phyloP scores from a whole-genome alignment of 257 asterid genomes.

The Salvia rosmarinus region DNA sequence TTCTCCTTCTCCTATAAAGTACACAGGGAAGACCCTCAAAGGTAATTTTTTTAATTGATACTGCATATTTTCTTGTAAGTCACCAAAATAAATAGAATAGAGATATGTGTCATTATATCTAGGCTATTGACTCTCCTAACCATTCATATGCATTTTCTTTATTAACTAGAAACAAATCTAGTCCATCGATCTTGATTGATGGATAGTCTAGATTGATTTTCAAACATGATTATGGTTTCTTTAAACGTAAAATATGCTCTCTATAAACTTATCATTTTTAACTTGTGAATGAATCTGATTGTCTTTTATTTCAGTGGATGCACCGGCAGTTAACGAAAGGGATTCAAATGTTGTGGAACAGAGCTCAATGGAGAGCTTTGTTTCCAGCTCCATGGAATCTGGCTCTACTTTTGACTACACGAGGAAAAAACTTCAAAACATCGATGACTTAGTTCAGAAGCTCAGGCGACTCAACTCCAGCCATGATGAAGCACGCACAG shows the following conservation, averaged over 20 bases:
- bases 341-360: constrained; percentile 29
- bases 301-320: constrained; percentile 47
- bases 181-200: no score
- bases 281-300: background rate
- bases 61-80: background rate
- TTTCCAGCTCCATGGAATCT: constrained; percentile 35
- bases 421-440: constrained; percentile 67
- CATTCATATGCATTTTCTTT: background rate
- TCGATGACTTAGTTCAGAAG: constrained; percentile 79
- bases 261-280: background rate
- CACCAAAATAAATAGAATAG: background rate
- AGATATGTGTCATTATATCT: background rate
- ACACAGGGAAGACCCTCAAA: constrained; percentile 48
- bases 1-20: constrained; percentile 69
- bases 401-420: constrained; percentile 49
- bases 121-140: background rate
- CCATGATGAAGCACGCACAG: constrained; percentile 85
- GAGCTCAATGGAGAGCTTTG: constrained; percentile 34
- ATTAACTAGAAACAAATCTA: no score
- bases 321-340: constrained; percentile 36
- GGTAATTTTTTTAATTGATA: constrained; percentile 45
- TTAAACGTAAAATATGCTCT: no score
- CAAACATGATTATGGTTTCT: no score
- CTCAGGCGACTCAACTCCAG: constrained; percentile 79
- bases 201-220: no score